A percentile compares a stretch with the other conserved stretches of the same genome.
Evolutionary conservation across 768 basidiomycete genomes (phyloP).

Genomic region (Clitopilus hobsonii): DNA sequence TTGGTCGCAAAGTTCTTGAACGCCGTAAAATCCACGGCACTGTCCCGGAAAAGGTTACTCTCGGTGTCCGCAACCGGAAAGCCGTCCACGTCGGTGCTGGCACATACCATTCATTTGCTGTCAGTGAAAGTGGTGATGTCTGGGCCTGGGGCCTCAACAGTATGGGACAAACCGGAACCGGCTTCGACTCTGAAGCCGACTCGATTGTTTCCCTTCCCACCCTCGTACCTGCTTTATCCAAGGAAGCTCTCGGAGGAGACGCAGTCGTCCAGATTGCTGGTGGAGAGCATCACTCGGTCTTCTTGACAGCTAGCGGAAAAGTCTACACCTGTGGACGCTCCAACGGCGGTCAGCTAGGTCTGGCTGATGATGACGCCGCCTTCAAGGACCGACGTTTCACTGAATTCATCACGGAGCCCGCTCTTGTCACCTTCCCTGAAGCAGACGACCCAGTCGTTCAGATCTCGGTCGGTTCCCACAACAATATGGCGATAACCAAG

Average conservation of each 20-base stretch:
- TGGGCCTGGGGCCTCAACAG: slow-evolving; percentile 97
- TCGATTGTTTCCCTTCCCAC: slow-evolving; percentile 57
- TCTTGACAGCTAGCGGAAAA: slow-evolving; percentile 77
- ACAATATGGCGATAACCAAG: slow-evolving; percentile 64
- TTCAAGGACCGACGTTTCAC: slow-evolving; percentile 48
- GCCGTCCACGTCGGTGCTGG: slow-evolving; percentile 74
- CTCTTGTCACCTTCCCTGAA: slow-evolving; percentile 61
- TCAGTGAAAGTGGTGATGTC: slow-evolving; percentile 76
- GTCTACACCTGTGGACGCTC: slow-evolving; percentile 86
- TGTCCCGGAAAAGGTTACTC: slow-evolving; percentile 77
- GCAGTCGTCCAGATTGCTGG: slow-evolving; percentile 70
- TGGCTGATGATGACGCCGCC: slow-evolving; percentile 65
- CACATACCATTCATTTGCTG: slow-evolving; percentile 84
- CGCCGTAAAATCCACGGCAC: slow-evolving; percentile 88
- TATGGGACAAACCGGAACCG: slow-evolving; percentile 78
- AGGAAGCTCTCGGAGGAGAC: slow-evolving; percentile 53
- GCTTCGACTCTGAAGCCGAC: slow-evolving; percentile 38
- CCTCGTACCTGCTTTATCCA: slow-evolving; percentile 61
- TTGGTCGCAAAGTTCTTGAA: slow-evolving; percentile 87
- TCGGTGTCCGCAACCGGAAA: slow-evolving; percentile 61
- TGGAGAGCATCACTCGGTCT: slow-evolving; percentile 88
- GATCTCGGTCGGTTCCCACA: slow-evolving; percentile 66
- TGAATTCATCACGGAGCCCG: slow-evolving; percentile 64
- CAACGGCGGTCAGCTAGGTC: slow-evolving; percentile 81
- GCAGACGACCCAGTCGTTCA: slow-evolving; percentile 58